Evolutionary conservation across 2,329 filamentous ascomycete genomes (phyloP).

Genomic region (Diaporthe nobilis): DNA sequence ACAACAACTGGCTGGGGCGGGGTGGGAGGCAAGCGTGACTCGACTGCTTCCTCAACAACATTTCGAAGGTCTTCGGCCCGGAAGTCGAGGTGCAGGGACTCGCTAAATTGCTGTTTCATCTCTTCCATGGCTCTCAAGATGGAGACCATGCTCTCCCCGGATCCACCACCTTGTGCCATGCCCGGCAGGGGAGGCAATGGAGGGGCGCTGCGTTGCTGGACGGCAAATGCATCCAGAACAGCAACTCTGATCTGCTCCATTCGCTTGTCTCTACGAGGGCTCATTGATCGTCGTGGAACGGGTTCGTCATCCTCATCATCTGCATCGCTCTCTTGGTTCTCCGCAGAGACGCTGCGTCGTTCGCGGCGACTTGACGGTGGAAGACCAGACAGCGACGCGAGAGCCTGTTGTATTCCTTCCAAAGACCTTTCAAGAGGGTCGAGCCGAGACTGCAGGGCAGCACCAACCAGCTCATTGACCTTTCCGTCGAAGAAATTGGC

Average conservation of each 20-base stretch:
- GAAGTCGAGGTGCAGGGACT: conserved; percentile 60
- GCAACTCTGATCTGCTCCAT: conserved; percentile 84
- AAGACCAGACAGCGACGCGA: conserved; percentile 70
- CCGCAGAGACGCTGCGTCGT: conserved; percentile 81
- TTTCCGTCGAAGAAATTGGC: conserved; percentile 92
- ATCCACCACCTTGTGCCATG: conserved; percentile 45
- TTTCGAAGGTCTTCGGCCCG: conserved; percentile 69
- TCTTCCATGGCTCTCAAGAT: conserved; percentile 78
- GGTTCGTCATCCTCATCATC: conserved; percentile 87
- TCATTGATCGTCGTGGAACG: conserved; percentile 76
- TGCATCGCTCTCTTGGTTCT: conserved; percentile 85
- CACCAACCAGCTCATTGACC: conserved; percentile 88
- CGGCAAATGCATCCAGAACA: conserved; percentile 80
- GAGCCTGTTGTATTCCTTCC: conserved; percentile 78
- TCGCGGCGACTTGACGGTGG: conserved; percentile 72
- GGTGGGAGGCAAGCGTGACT: conserved; percentile 67
- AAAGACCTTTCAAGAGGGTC: conserved; percentile 87
- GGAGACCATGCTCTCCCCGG: conserved; percentile 59
- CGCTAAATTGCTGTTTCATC: conserved; percentile 68
- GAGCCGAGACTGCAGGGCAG: conserved; percentile 81
- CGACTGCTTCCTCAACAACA: conserved; percentile 75
- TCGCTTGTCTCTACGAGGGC: conserved; percentile 83
- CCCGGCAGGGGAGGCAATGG: conserved; percentile 46
- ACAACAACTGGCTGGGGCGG: conserved; percentile 62
- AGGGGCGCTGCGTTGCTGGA: conserved; percentile 62